Base-by-base conservation (phyloP, 805 yeast genomes). In the Blastobotrys americana region DNA sequence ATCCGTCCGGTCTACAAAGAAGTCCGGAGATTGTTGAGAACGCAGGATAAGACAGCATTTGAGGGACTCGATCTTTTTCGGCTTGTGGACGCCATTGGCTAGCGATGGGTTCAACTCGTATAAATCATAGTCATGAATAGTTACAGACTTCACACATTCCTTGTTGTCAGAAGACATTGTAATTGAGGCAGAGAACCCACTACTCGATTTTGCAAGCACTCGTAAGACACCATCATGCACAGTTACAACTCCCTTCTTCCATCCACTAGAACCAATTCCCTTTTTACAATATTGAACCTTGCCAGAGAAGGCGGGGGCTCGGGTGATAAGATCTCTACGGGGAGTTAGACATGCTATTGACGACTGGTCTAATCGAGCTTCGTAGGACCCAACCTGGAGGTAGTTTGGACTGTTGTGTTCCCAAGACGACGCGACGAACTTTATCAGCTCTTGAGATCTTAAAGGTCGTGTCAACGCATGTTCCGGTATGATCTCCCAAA, bases 341-440 rank as follows among this genome's bases (percentile, higher is more conserved):
- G 65, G 64, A 20, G 50, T 55, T 15, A 61, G 47, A n/a, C 55
- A 56, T 23, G 65, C 65, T 5, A 59, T 47, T 25, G 63, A 58
- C 23, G 41, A 48, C 23, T 43, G 47, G 39, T 59, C 62, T 23
- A 55, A 41, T 19, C 54, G 49, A 33, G 51, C 36, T 16, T 23
- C 23, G 3, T 52, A 41, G 19, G 56, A 41, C 2, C 56, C 50
- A 23, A 56, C 51, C 27, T 52, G 44, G 18, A 60, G 42, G 43
- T 40, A 52, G 33, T 38, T 43, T n/a, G 42, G 23, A 5, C 41
- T 25, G 25, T 41, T 39, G 25, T 21, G 16, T 21, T 39, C 44
- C 35, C 39, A 33, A 18, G 44, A 27, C 20, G 34, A 31, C 23
- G 39, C 17, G 23, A 38, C 16, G 27, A 22, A 25, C 27, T 41